Conservation (phyloP, 1,284 basidiomycete genomes). For the Marasmius sp. region DNA sequence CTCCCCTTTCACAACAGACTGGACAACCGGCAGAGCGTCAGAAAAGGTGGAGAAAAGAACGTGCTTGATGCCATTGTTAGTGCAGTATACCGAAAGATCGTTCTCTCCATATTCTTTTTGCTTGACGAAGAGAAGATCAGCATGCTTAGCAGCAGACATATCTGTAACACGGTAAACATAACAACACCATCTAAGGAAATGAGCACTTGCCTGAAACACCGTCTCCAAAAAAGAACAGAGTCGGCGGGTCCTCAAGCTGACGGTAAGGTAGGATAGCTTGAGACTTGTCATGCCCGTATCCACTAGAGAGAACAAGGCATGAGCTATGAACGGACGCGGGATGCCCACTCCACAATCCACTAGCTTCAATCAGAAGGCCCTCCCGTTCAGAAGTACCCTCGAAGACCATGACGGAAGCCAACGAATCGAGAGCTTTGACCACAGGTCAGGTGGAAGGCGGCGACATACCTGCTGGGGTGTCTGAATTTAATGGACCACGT, state of each 20-base stretch:
- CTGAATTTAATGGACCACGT: slow-evolving; percentile 87
- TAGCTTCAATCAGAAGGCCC: too few relatives aligned
- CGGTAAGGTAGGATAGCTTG: slow-evolving; percentile 88
- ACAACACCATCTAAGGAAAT: slow-evolving; percentile 2
- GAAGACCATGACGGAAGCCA: neutral
- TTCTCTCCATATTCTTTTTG: slow-evolving; percentile 77
- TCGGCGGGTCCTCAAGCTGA: slow-evolving; percentile 67
- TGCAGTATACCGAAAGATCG: slow-evolving; percentile 82
- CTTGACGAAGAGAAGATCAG: slow-evolving; percentile 91
- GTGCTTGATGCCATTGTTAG: slow-evolving; percentile 63
- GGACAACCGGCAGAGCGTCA: slow-evolving; percentile 58
- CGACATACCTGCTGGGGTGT: slow-evolving; percentile 75
- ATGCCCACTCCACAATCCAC: too few relatives aligned
- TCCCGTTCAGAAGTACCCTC: too few relatives aligned
- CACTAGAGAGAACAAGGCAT: slow-evolving; percentile 37
- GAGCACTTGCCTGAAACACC: slow-evolving; percentile 77
- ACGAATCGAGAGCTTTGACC: neutral
- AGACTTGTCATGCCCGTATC: slow-evolving; percentile 92
- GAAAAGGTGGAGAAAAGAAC: slow-evolving; percentile 68
- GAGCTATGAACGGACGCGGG: neutral
- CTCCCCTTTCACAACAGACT: slow-evolving; percentile 62
- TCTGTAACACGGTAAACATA: slow-evolving; percentile 43
- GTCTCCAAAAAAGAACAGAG: slow-evolving; percentile 93
- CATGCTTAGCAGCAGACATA: slow-evolving; percentile 86
- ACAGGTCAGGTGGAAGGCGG: neutral